Evolutionary conservation across 2,329 filamentous ascomycete genomes (phyloP), one percentile per base, ranked within the genome.

Genomic region (Tolypocladium capitatum): DNA sequence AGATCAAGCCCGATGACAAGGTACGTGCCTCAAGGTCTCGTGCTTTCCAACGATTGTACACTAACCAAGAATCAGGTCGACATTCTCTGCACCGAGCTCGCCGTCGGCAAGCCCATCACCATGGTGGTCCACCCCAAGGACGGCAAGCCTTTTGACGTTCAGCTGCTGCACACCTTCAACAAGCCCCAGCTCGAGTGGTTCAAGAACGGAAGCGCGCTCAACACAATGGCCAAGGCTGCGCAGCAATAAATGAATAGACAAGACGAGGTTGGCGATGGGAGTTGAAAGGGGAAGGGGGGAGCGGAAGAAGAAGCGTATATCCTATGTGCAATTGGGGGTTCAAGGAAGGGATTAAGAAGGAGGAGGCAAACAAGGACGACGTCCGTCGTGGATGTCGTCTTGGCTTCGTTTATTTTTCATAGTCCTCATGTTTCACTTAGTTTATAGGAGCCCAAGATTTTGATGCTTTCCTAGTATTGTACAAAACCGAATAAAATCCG

Each of bases 161-260:
- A 86, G 71, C 82, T 98, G 59, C 78, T 78, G 57, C 92, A 98
- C 75, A 98, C 92, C 56, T 98, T 95, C 83, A 98, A 98, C 78
- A 88, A 88, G 68, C 81, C 86, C 59, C 92, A 98, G 76, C 84
- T 98, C 54, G 85, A 96, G 74, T 98, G 92, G 92, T 98, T 98
- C 81, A 90, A 89, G 79, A 94, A 97, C 69, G 92, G 92, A 57
- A 90, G 84, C 63, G 92, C 92, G 48, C 78, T 98, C 57, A 98
- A 98, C 82, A 96, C 90, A 60, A 98, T 98, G 91, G 90, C 91
- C 58, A 94, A 92, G 81, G 50, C 58, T 40, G 42, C 61, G 44
- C 60, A 58, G 55, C 59, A 67, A 58, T 64, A 64, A 58, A 55
- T 53, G 51, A 52, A 47, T 36, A 4, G 2, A 27, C 30, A 16